phyloP scores from a whole-genome alignment of 768 basidiomycete genomes.

The Suillus variegatus region DNA sequence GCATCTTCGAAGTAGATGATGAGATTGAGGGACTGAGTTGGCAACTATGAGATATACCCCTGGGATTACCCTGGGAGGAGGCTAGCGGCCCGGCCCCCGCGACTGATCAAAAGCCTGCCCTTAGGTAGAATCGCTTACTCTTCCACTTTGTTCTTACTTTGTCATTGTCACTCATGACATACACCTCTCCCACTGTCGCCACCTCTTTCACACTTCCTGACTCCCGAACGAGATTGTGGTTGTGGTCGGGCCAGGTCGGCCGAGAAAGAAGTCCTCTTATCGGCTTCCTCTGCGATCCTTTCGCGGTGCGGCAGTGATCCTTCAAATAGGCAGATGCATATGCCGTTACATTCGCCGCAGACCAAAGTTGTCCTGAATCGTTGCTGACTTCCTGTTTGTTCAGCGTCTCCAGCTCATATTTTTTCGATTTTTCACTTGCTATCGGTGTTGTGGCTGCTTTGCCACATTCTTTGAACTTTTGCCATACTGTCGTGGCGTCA shows the following conservation, averaged over 20 bases:
- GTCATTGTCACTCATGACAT: not conserved
- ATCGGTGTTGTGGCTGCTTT: not conserved
- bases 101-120: constrained; percentile 5
- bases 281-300: constrained; percentile 12
- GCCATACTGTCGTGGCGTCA: not conserved
- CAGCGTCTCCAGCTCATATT: not conserved
- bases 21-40: not conserved
- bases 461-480: not conserved
- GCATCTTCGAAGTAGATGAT: constrained; percentile 43
- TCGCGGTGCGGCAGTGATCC: constrained; percentile 6
- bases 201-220: constrained; percentile 1
- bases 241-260: not conserved
- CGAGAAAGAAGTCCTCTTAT: constrained; percentile 2
- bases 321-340: constrained; percentile 12
- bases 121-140: not conserved
- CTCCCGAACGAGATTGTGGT: not conserved
- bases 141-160: not conserved
- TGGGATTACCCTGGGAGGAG: not conserved
- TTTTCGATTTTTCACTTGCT: not conserved
- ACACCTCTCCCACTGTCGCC: not conserved
- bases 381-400: not conserved
- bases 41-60: constrained; percentile 2
- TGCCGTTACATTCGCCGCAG: constrained; percentile 5
- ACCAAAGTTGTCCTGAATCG: not conserved
- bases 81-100: not conserved